Evolutionary conservation across 169 alveolate species (phyloP).

Genomic region (Eimeria falciformis): DNA sequence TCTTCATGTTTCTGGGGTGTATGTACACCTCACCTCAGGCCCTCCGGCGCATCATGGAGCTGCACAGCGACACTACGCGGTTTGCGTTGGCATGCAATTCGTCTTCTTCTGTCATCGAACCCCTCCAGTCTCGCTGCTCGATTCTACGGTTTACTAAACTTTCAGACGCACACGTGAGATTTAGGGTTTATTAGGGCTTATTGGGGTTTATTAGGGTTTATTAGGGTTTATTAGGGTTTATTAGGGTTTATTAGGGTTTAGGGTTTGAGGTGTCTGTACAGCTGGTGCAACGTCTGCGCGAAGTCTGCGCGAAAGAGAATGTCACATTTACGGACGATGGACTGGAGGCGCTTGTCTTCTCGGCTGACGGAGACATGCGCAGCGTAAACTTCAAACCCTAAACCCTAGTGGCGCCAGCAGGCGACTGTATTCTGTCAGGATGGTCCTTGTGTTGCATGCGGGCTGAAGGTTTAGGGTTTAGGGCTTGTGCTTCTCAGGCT

Average conservation of each 20-base stretch:
- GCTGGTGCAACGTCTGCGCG: slow-evolving; percentile 90
- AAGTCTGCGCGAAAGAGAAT: slow-evolving; percentile 87
- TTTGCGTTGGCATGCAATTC: slow-evolving; percentile 99
- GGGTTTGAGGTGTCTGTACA: slow-evolving; percentile 51
- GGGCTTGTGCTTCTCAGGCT: slow-evolving; percentile 90
- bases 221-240: slow-evolving; percentile 2
- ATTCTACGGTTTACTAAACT: slow-evolving; percentile 97
- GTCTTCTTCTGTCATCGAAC: slow-evolving; percentile 98
- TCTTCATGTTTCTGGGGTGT: background rate
- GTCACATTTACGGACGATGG: slow-evolving; percentile 88
- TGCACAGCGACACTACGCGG: slow-evolving; percentile 97
- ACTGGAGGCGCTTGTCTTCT: slow-evolving; percentile 96
- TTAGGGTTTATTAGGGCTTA: background rate
- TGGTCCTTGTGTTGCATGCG: slow-evolving; percentile 9
- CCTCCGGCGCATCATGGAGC: slow-evolving; percentile 98
- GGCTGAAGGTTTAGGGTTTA: slow-evolving; percentile 62
- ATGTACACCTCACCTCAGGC: slow-evolving; percentile 86
- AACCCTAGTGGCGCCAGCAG: too few species aligned
- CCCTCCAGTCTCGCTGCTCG: slow-evolving; percentile 99
- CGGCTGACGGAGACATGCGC: slow-evolving; percentile 97
- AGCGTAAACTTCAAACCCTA: slow-evolving; percentile 73
- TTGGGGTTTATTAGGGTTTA: slow-evolving; percentile 13
- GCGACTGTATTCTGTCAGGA: background rate
- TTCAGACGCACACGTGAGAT: slow-evolving; percentile 92
- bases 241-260: background rate